phyloP scores from a whole-genome alignment of 257 asterid genomes.

The Rehmannia glutinosa region DNA sequence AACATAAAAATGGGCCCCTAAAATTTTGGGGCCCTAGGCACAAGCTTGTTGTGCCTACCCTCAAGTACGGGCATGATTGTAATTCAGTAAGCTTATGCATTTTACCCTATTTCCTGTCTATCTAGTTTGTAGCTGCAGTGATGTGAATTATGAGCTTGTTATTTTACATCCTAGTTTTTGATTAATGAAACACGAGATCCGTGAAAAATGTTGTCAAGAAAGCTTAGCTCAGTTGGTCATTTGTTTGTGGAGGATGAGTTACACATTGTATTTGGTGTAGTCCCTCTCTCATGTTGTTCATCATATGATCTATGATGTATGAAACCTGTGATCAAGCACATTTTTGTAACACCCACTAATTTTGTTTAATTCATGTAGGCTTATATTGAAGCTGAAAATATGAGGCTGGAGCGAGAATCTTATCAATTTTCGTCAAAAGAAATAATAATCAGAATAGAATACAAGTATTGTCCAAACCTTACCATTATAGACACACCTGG shows the following conservation, averaged over 20 bases:
- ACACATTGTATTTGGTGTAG: too few relatives aligned
- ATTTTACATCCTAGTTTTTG: background rate
- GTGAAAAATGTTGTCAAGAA: background rate
- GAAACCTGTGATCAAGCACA: background rate
- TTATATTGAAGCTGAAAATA: constrained; percentile 90
- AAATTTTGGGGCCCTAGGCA: too few relatives aligned
- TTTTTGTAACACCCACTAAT: background rate
- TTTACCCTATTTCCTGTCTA: background rate
- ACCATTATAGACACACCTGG: constrained; percentile 96
- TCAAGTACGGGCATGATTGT: too few relatives aligned
- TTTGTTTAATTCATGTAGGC: constrained; percentile 39
- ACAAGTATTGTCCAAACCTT: constrained; percentile 88
- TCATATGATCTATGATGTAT: background rate
- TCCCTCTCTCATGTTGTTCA: background rate
- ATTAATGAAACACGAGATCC: background rate
- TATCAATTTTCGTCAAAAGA: constrained; percentile 85
- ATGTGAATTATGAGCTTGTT: background rate
- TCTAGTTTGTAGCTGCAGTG: background rate
- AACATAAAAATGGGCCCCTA: too few relatives aligned
- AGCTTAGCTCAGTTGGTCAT: background rate
- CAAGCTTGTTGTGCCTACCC: too few relatives aligned
- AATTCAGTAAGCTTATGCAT: background rate
- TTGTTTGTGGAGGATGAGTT: too few relatives aligned
- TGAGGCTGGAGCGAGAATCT: constrained; percentile 84
- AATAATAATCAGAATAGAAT: constrained; percentile 74